Base-by-base conservation (phyloP, 2,329 filamentous ascomycete species). In the Akanthomyces uredinophilus region DNA sequence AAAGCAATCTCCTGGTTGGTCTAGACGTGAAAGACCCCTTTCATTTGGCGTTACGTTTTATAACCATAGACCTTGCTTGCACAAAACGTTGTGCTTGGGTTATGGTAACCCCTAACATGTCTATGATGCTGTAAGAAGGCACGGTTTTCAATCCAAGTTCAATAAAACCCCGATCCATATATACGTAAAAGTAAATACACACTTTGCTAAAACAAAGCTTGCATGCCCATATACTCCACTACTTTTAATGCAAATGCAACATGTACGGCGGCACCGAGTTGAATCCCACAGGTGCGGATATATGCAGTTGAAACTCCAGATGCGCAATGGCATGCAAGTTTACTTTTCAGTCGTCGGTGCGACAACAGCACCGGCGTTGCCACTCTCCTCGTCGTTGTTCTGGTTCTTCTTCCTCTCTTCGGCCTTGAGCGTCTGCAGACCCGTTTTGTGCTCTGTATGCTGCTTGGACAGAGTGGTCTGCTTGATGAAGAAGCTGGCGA, bases 371-470 rank as follows among this genome's bases (percentile, higher is more conserved):
- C 37, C 35, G 1, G 29, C 11, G 18, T 44, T 37, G 4, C 53
- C 60, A 10, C n/a, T 57, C 29, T 62, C 60, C 11, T 55, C 60
- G 32, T 62, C 60, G 5, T 13, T 47, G n/a, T 16, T 46, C 3
- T 49, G 46, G 14, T 63, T 60, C 47, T 62, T 55, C 11, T n/a
- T 50, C 22, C 49, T 32, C 35, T 57, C 58, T 62, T 67, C 54
- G 8, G 67, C 66, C 68, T 72, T 74, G 65, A 79, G 70, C 6
- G 75, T 74, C 64, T 79, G 72, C 62, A 87, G 68, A 0, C 84
- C 84, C 1, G 84, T 87, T 76, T 84, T 83, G 69, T 84, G 79
- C 71, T 84, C 83, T 41, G 78, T 75, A 63, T 87, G 83, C 35
- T 83, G 76, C 65, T 79, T 82, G 72, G 78, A 84, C 61, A 87